These are phyloP conservation scores for Phaeotremella skinneri DNA, from an alignment of 768 basidiomycete genomes.

Conservation along the genomic window DNA sequence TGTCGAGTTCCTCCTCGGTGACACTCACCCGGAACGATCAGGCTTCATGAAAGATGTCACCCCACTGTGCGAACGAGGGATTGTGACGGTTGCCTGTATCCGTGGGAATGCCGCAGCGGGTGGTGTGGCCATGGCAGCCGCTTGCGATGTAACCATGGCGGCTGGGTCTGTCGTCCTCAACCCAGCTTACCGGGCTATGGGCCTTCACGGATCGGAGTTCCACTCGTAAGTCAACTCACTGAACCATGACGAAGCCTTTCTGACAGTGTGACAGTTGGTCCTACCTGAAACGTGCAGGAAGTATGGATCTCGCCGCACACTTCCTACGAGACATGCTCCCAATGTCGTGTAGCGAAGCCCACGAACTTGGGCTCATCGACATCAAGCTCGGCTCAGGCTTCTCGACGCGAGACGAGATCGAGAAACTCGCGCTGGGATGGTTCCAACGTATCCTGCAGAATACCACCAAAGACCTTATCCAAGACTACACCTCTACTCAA, in stretches of 20 bases:
- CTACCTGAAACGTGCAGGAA: slow-evolving; percentile 30
- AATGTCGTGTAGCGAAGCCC: slow-evolving; percentile 22
- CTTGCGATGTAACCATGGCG: slow-evolving; percentile 38
- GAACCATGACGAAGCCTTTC: background rate
- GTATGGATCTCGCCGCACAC: slow-evolving; percentile 17
- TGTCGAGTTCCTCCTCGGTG: slow-evolving; percentile 44
- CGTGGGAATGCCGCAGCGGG: slow-evolving; percentile 46
- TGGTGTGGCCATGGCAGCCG: slow-evolving; percentile 44
- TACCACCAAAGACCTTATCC: slow-evolving; percentile 11
- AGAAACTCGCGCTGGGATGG: slow-evolving; percentile 12
- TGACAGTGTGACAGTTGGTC: slow-evolving; percentile 29
- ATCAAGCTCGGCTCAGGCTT: slow-evolving; percentile 25
- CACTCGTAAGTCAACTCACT: slow-evolving; percentile 36
- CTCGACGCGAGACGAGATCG: slow-evolving; percentile 17
- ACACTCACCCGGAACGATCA: slow-evolving; percentile 28
- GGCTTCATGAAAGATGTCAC: slow-evolving; percentile 18
- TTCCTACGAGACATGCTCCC: slow-evolving; percentile 37
- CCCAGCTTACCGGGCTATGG: slow-evolving; percentile 43
- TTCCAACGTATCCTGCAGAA: slow-evolving; percentile 12
- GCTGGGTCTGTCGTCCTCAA: slow-evolving; percentile 37
- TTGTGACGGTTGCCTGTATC: slow-evolving; percentile 42
- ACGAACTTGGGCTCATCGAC: slow-evolving; percentile 30
- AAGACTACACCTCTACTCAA: slow-evolving; percentile 3
- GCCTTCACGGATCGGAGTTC: slow-evolving; percentile 44
- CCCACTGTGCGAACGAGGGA: slow-evolving; percentile 30